Evolutionary conservation across 2,329 filamentous ascomycete genomes (phyloP).

Genomic region (Cercospora sp.): DNA sequence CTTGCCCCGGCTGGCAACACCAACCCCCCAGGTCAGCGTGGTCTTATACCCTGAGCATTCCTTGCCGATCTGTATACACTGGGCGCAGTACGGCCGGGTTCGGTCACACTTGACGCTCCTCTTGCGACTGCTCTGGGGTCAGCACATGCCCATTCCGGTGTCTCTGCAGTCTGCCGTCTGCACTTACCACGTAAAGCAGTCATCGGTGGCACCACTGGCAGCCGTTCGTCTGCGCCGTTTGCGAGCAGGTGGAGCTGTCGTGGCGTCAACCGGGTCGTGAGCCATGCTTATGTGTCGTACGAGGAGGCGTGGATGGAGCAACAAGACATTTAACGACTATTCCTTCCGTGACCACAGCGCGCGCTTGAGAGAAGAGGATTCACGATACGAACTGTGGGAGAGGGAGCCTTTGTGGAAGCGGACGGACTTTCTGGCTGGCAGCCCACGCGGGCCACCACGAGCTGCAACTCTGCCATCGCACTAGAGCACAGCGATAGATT

Average conservation of each 20-base stretch:
- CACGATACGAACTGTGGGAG: not conserved
- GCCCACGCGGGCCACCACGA: not conserved
- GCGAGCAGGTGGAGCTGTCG: conserved; percentile 37
- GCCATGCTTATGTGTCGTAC: not conserved
- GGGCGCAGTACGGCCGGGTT: conserved; percentile 88
- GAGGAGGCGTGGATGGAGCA: not conserved
- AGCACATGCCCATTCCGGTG: not conserved
- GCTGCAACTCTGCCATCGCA: conserved; percentile 12
- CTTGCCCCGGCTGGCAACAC: conserved; percentile 93
- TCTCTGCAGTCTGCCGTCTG: not conserved
- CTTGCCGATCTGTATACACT: conserved; percentile 86
- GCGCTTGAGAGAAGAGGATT: not conserved
- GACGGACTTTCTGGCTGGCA: not conserved
- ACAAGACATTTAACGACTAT: not conserved
- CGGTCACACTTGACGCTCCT: conserved; percentile 84
- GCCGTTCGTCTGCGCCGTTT: conserved; percentile 85
- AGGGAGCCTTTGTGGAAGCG: not conserved
- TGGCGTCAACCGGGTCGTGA: conserved; percentile 15
- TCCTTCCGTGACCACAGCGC: not conserved
- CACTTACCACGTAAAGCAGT: conserved; percentile 75
- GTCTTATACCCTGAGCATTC: conserved; percentile 97
- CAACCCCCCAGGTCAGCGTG: conserved; percentile 92
- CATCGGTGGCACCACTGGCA: conserved; percentile 83
- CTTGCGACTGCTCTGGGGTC: conserved; percentile 58
- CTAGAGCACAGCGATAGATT: conserved; percentile 13